Conservation (phyloP, 306 rosid species). For the Malus orientalis region DNA sequence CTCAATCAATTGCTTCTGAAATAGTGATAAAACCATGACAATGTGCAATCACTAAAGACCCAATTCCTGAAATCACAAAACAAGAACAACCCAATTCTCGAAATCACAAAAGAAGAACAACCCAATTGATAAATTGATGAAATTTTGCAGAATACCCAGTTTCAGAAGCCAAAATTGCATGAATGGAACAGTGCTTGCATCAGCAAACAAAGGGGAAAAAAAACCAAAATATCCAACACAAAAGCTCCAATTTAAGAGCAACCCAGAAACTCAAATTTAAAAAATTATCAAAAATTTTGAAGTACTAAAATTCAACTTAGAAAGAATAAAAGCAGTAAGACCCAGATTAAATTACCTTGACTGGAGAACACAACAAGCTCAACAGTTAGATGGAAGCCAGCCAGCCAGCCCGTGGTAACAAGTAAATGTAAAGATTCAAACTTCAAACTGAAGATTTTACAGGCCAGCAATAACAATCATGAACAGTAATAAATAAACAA, state of each 20-base stretch:
- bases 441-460: conserved; percentile 19
- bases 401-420: not conserved
- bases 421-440: conserved; percentile 19
- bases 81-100: conserved; percentile 15
- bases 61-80: conserved; percentile 16
- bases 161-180: not conserved
- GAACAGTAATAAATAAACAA: conserved; percentile 10
- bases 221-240: conserved; percentile 15
- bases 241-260: conserved; percentile 12
- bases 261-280: conserved; percentile 4
- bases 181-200: conserved; percentile 44
- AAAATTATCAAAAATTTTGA: no score
- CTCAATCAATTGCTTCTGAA: conserved; percentile 11
- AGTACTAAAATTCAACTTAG: not conserved
- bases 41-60: not conserved
- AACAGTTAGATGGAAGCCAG: conserved; percentile 18
- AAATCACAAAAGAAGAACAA: conserved; percentile 12
- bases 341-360: conserved; percentile 48
- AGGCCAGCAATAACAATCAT: conserved; percentile 2
- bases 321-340: conserved; percentile 3
- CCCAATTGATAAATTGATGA: not conserved
- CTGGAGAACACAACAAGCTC: conserved; percentile 26
- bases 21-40: not conserved
- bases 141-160: conserved; percentile 1
- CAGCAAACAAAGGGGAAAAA: not conserved